Evolutionary conservation across 2,329 filamentous ascomycete species (phyloP).

Genomic region (Phyllosticta capitalensis): DNA sequence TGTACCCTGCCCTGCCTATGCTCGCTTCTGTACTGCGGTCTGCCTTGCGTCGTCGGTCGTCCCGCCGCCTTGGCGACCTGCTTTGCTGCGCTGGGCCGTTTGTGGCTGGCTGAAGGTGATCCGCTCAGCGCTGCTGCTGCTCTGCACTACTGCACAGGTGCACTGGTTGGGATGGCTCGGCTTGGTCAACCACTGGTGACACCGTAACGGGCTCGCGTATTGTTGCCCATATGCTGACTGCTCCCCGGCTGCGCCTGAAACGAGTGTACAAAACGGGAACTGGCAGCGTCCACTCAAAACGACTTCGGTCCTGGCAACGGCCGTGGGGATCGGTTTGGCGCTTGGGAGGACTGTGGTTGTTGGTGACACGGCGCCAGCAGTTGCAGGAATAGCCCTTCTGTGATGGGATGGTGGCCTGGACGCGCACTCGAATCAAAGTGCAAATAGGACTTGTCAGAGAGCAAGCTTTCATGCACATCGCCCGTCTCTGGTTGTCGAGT

Average conservation of each 20-base stretch:
- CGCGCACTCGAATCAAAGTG: too few relatives aligned
- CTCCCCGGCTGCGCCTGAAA: not conserved
- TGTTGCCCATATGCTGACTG: not conserved
- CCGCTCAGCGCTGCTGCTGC: not conserved
- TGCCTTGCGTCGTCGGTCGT: not conserved
- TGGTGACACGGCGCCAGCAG: too few relatives aligned
- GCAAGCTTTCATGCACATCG: too few relatives aligned
- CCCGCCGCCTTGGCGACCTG: not conserved
- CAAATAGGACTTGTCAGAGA: too few relatives aligned
- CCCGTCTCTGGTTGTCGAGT: too few relatives aligned
- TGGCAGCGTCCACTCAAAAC: not conserved
- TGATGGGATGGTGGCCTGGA: too few relatives aligned
- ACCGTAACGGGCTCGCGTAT: not conserved
- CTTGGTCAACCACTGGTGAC: not conserved
- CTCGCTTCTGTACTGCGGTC: not conserved
- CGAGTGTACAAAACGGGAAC: not conserved
- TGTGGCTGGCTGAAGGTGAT: not conserved
- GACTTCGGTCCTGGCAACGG: not conserved
- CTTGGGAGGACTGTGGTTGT: too few relatives aligned
- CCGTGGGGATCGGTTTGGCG: not conserved
- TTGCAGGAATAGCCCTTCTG: too few relatives aligned
- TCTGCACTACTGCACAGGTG: not conserved
- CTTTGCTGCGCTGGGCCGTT: not conserved
- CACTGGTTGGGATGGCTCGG: not conserved
- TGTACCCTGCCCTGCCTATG: not conserved